Conservation (phyloP, 1,139 yeast species). For the Zygosaccharomyces sapae region DNA sequence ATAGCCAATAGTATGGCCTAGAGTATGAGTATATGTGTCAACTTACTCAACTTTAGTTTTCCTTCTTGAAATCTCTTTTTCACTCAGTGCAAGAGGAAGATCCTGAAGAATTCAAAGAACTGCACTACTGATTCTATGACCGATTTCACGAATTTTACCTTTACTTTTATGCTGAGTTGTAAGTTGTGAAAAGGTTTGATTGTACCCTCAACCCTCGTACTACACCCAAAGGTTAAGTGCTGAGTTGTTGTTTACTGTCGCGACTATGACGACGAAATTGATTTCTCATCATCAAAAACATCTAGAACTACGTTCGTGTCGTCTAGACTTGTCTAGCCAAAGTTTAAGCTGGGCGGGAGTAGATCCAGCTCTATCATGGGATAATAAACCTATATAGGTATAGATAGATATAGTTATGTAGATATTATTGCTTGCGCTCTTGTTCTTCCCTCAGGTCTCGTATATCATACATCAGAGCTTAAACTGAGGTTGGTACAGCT, state of each 20-base stretch:
- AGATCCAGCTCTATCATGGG: neutral
- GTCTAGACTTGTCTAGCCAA: neutral
- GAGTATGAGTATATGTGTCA: neutral
- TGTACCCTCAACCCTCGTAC: neutral
- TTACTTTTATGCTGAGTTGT: neutral
- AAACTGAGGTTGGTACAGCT: no score
- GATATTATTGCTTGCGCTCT: no score
- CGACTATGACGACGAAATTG: neutral
- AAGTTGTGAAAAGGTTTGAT: neutral
- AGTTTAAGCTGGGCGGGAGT: neutral
- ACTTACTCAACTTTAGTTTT: no score
- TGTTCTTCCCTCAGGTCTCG: no score
- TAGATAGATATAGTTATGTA: neutral
- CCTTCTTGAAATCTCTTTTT: neutral
- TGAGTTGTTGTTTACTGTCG: neutral
- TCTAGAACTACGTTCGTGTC: slow-evolving; percentile 5
- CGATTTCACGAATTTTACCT: neutral
- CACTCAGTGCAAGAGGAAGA: neutral
- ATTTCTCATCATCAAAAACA: slow-evolving; percentile 1
- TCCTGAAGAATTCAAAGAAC: neutral
- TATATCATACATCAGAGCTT: no score
- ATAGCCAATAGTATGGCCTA: neutral
- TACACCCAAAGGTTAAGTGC: neutral
- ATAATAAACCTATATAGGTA: neutral
- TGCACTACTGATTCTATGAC: neutral